Percentiles rank a stretch among this genome's conserved stretches.
phyloP scores from a whole-genome alignment of 2,329 filamentous ascomycete species.

The Zymoseptoria passerinii region DNA sequence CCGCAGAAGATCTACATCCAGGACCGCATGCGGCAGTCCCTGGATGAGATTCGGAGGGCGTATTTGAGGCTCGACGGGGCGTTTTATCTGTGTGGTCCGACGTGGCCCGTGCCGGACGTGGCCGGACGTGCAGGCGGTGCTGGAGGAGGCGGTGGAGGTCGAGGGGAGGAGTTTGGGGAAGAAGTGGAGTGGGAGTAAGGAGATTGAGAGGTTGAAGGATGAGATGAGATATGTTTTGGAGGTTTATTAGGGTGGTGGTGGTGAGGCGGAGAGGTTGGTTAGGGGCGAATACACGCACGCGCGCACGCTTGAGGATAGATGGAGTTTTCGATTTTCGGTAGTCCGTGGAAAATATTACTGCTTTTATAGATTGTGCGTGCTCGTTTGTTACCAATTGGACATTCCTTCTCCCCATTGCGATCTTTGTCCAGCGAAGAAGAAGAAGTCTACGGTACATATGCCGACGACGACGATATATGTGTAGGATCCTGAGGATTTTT shows the following conservation, averaged over 20 bases:
- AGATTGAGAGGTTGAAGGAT: slow-evolving; percentile 97
- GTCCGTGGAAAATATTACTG: no score
- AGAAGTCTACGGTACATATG: no score
- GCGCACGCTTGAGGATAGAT: not conserved
- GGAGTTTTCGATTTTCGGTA: no score
- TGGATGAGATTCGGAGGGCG: slow-evolving; percentile 72
- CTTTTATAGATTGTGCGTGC: no score
- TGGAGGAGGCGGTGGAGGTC: slow-evolving; percentile 80
- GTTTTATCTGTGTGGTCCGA: slow-evolving; percentile 96
- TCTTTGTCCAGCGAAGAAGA: no score
- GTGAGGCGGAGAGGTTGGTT: slow-evolving; percentile 14
- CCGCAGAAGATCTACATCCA: slow-evolving; percentile 99
- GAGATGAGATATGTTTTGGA: slow-evolving; percentile 88
- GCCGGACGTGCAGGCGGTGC: slow-evolving; percentile 85
- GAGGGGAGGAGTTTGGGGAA: slow-evolving; percentile 54
- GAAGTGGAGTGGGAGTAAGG: slow-evolving; percentile 44
- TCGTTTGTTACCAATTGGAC: no score
- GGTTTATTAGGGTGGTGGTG: slow-evolving; percentile 58
- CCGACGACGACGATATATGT: no score
- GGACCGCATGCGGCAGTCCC: slow-evolving; percentile 87
- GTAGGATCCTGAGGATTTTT: no score
- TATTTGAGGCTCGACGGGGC: slow-evolving; percentile 82
- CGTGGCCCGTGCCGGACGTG: slow-evolving; percentile 96
- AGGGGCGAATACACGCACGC: not conserved
- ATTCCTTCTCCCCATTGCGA: no score